phyloP scores from a whole-genome alignment of 2,329 filamentous ascomycete genomes.

The Aspergillus fumigatus region DNA sequence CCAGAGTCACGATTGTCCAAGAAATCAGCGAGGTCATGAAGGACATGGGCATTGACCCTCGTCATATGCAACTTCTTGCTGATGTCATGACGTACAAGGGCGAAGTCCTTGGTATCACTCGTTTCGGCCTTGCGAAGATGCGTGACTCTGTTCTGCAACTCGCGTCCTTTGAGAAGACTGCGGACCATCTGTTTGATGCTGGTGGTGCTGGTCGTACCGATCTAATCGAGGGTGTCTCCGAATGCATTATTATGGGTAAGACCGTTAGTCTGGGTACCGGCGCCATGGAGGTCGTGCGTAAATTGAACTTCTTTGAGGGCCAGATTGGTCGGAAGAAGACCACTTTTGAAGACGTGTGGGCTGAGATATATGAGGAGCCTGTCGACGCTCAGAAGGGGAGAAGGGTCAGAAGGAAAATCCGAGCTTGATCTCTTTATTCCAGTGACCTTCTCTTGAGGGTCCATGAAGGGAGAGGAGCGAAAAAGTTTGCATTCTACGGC shows the following conservation, averaged over 20 bases:
- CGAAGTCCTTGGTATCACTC: slow-evolving; percentile 91
- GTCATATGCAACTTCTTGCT: slow-evolving; percentile 94
- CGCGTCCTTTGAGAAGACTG: slow-evolving; percentile 96
- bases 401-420: neutral
- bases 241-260: slow-evolving; percentile 98
- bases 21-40: slow-evolving; percentile 90
- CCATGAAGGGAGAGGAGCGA: neutral
- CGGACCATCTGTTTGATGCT: slow-evolving; percentile 93
- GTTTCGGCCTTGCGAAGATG: slow-evolving; percentile 95
- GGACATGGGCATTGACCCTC: slow-evolving; percentile 91
- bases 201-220: slow-evolving; percentile 90
- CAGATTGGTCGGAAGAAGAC: slow-evolving; percentile 55
- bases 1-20: slow-evolving; percentile 77
- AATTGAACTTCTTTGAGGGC: slow-evolving; percentile 61
- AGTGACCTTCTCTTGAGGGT: neutral
- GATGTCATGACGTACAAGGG: slow-evolving; percentile 99
- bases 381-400: slow-evolving; percentile 12
- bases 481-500: slow-evolving; percentile 7
- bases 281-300: slow-evolving; percentile 80
- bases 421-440: neutral
- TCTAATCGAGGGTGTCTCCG: slow-evolving; percentile 84
- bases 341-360: slow-evolving; percentile 63
- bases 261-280: slow-evolving; percentile 89
- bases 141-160: slow-evolving; percentile 89
- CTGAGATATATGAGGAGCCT: slow-evolving; percentile 23